Evolutionary conservation across 768 basidiomycete species (phyloP).

Genomic region (Leccinum subgranulosum): DNA sequence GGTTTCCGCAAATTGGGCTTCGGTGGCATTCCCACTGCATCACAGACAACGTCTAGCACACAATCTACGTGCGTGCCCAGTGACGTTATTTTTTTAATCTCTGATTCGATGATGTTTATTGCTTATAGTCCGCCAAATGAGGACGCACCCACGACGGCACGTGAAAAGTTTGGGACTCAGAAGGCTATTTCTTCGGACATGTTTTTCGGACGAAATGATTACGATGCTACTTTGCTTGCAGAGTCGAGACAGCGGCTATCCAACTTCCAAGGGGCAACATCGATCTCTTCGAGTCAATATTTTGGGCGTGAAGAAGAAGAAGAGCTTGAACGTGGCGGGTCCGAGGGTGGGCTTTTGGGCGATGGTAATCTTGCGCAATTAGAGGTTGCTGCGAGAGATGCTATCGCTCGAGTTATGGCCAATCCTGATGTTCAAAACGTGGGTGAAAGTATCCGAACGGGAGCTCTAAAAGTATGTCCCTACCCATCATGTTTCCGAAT

Average conservation of each 20-base stretch:
- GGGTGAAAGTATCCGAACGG: constrained; percentile 71
- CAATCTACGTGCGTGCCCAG: constrained; percentile 33
- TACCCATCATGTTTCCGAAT: background rate
- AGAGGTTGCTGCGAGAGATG: constrained; percentile 71
- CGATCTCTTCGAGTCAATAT: constrained; percentile 95
- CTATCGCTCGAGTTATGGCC: constrained; percentile 65
- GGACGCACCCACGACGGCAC: constrained; percentile 73
- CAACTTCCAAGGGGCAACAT: constrained; percentile 85
- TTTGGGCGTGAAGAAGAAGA: constrained; percentile 91
- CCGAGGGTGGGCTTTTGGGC: constrained; percentile 54
- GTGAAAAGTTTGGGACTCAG: constrained; percentile 88
- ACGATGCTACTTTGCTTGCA: constrained; percentile 65
- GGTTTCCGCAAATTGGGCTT: constrained; percentile 81
- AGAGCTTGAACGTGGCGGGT: constrained; percentile 35
- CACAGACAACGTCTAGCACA: constrained; percentile 50
- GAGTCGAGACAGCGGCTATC: constrained; percentile 84
- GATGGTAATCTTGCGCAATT: constrained; percentile 52
- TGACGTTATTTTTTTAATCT: background rate
- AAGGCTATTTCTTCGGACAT: constrained; percentile 98
- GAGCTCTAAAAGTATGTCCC: constrained; percentile 73
- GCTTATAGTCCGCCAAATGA: constrained; percentile 35
- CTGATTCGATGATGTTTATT: background rate
- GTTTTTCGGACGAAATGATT: constrained; percentile 89
- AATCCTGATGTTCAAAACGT: constrained; percentile 88
- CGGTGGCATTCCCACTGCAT: constrained; percentile 69